These are phyloP conservation scores for Solanum medicagineum DNA, from an alignment of 257 asterid genomes.

Conservation along the genomic window DNA sequence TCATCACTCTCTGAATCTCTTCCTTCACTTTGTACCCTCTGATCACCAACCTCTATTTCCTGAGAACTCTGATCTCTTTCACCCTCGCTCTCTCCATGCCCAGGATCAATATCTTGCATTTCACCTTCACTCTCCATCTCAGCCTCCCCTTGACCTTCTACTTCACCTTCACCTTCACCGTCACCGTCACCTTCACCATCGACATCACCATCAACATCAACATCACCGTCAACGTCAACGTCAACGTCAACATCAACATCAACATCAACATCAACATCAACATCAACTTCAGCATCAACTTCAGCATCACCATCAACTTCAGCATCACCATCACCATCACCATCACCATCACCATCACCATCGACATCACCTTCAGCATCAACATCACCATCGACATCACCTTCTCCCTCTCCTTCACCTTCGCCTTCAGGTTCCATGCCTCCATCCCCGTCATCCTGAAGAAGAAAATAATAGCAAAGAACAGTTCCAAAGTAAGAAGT, in stretches of 20 bases:
- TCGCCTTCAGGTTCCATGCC: constrained; percentile 42
- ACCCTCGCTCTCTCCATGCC: constrained; percentile 65
- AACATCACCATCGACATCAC: constrained; percentile 39
- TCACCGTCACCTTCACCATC: constrained; percentile 50
- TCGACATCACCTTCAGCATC: constrained; percentile 30
- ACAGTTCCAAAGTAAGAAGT: not conserved
- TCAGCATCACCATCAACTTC: constrained; percentile 27
- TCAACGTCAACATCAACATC: not conserved
- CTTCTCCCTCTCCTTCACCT: constrained; percentile 46
- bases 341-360: constrained; percentile 21
- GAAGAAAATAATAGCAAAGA: not conserved
- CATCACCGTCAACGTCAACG: constrained; percentile 25
- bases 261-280: constrained; percentile 20
- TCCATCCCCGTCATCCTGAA: constrained; percentile 51
- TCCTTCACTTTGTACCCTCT: constrained; percentile 71
- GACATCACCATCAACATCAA: constrained; percentile 1
- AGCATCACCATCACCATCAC: constrained; percentile 36
- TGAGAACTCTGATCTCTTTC: constrained; percentile 82
- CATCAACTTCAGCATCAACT: constrained; percentile 39
- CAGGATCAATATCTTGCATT: constrained; percentile 43
- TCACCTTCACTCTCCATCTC: constrained; percentile 76
- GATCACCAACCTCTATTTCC: constrained; percentile 68
- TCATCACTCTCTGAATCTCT: constrained; percentile 75
- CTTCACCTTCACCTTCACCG: constrained; percentile 52
- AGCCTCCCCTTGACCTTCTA: constrained; percentile 58